Base-by-base conservation (phyloP, 805 yeast species). In the Zygoascus flipseniorum region DNA sequence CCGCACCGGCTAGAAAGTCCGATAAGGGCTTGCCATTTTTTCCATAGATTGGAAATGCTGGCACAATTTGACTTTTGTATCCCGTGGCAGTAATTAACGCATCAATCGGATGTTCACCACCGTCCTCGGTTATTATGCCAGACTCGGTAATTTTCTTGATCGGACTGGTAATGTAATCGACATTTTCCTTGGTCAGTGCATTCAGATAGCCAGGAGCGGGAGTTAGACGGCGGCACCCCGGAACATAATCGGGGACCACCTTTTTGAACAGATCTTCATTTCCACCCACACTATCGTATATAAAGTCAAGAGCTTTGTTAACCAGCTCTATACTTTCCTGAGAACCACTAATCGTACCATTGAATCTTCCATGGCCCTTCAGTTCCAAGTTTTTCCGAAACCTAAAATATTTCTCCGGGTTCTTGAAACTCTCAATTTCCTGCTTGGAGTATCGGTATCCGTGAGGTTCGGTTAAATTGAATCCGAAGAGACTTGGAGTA, bases 151-250 rank as follows among this genome's bases (percentile, higher is more conserved):
- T 18, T 18, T 51, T 43, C 26, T 49, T 43, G 23, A 63, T 54
- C 4, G 57, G 52, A 5, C 45, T 51, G 6, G 54, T 41, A 9
- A 53, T 55, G 32, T 56, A 43, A 4, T 60, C 58, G 4, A 63
- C 66, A 49, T 61, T 62, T 9, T 50, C 54, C 14, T 57, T 51
- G 3, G 49, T 48, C 16, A 60, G 52, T 28, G 57, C 37, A 44
- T 61, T 63, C 32, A 59, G 52, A 51, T 62, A 62, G 20, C 52
- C 54, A 9, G 50, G 52, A 16, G 63, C 66, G 16, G 64, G 60
- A 11, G 62, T 53, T 9, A 59, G 52, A 26, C 65, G 56, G 23
- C 64, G 53, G 37, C 63, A 57, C 26, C 63, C 64, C 10, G 59
- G 56, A 20, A 45, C 48, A 41, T 52, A 58, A 23, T 52, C 58